Base-by-base conservation (phyloP, 2,329 filamentous ascomycete species). In the Sarocladium kiliense region DNA sequence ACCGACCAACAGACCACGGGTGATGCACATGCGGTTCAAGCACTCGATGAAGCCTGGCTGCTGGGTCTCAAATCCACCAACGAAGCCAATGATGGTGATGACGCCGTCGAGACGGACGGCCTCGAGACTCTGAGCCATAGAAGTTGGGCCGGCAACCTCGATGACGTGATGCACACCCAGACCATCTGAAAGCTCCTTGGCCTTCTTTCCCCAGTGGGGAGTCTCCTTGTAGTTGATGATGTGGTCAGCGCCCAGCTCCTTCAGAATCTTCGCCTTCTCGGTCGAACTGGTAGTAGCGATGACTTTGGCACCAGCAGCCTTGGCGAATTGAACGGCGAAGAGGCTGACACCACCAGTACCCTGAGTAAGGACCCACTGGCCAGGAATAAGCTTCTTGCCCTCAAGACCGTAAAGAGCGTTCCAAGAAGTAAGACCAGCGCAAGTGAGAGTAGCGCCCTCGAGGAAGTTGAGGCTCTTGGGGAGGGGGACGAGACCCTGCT, bases 301-400 rank as follows among this genome's bases (percentile, higher is more conserved):
- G 57, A 79, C 76, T 9, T 59, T 72, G 5, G 76, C 76, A 44
- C 77, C 76, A 3, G 73, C 74, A 1, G 74, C 74, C 63, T 76
- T 77, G 54, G 77, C 77, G 59, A 79, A 77, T 69, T 78, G 85
- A n/a, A 88, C 66, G 3, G 78, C 85, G 57, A 87, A 87, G 57
- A 88, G 76, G 58, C 77, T 81, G 7, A 89, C 86, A 56, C 86
- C 86, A 19, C 86, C 86, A 0, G 85, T 88, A n/a, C 86, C 86
- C 68, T 88, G 84, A 1, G 84, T 84, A 32, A 89, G 74, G 2
- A 89, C 84, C 61, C 68, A 75, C 58, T 80, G 69, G 3, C 83
- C 84, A 0, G 81, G 77, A 62, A 75, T 73, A 56, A 86, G 59
- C 47, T 64, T 63, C 57, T 67, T 65, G 23, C 73, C 71, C 60